Conservation (phyloP, 1,139 yeast species). For the Fermentozyma sake region DNA sequence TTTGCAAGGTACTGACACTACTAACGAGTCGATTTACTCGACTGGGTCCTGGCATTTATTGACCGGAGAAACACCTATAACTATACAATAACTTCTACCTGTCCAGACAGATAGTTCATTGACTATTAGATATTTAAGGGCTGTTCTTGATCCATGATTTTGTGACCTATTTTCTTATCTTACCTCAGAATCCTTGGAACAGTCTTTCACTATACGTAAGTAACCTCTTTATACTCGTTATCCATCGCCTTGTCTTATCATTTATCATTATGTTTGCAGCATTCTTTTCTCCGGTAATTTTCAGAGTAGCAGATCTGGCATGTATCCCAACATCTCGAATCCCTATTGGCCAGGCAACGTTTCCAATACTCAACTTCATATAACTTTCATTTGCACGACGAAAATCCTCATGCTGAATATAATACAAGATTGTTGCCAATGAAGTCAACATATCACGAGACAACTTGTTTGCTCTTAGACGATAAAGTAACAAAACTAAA, state of each 20-base stretch:
- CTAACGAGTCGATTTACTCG: too few species aligned
- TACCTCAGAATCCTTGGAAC: too few species aligned
- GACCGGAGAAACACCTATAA: too few species aligned
- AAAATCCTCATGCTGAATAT: constrained; percentile 53
- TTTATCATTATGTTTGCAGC: constrained; percentile 76
- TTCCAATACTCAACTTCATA: constrained; percentile 76
- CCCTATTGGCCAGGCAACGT: constrained; percentile 93
- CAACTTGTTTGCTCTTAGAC: constrained; percentile 48
- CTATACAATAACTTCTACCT: constrained; percentile 1
- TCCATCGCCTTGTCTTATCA: constrained; percentile 74
- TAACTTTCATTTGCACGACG: constrained; percentile 65
- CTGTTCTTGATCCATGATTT: too few species aligned
- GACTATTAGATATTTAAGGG: too few species aligned
- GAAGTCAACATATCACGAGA: constrained; percentile 45
- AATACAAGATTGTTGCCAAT: constrained; percentile 54
- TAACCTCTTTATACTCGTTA: constrained; percentile 66
- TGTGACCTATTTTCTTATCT: too few species aligned
- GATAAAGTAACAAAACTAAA: constrained; percentile 56
- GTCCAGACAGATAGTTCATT: too few species aligned
- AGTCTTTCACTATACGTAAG: constrained; percentile 50
- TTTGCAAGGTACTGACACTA: too few species aligned
- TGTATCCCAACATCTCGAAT: constrained; percentile 78
- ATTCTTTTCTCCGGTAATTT: constrained; percentile 36
- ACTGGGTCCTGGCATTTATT: too few species aligned
- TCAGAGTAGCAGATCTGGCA: constrained; percentile 53